Conservation (phyloP, 306 rosid genomes). For the Malus sieversii region DNA sequence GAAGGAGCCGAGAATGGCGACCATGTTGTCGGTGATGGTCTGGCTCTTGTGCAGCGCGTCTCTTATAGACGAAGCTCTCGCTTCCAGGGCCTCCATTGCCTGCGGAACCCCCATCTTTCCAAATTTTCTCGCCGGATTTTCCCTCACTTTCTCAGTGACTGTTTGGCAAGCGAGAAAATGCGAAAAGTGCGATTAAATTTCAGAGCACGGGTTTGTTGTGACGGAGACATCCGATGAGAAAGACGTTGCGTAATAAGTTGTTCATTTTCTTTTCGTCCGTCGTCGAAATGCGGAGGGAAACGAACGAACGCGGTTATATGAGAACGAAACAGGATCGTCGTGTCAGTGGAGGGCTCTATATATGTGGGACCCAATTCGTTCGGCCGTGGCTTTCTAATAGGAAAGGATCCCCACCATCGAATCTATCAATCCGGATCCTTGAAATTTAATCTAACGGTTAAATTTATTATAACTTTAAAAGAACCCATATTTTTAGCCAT, state of each 20-base stretch:
- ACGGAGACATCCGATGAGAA: background rate
- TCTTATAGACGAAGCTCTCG: slow-evolving; percentile 50
- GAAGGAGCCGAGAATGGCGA: slow-evolving; percentile 87
- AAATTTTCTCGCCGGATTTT: background rate
- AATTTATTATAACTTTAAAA: no score
- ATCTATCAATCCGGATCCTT: no score
- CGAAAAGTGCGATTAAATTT: slow-evolving; percentile 1
- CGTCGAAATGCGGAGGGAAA: background rate
- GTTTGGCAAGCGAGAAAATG: slow-evolving; percentile 22
- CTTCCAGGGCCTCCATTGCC: slow-evolving; percentile 52
- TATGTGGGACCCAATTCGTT: background rate
- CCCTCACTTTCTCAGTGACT: slow-evolving; percentile 12
- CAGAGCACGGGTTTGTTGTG: background rate
- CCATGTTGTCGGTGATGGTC: slow-evolving; percentile 71
- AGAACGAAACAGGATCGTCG: background rate
- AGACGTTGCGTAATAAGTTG: background rate
- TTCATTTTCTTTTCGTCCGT: background rate
- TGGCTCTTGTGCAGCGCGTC: slow-evolving; percentile 79
- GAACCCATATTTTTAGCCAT: fast-evolving
- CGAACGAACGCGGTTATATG: background rate
- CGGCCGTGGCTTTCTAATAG: background rate
- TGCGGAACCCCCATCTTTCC: slow-evolving; percentile 43
- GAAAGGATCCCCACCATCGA: no score
- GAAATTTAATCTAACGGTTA: no score
- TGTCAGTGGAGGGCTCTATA: background rate